These are phyloP conservation scores for Saccharomyces cerevisiae DNA, from an alignment of 805 yeast species.

Conservation along the genomic window DNA sequence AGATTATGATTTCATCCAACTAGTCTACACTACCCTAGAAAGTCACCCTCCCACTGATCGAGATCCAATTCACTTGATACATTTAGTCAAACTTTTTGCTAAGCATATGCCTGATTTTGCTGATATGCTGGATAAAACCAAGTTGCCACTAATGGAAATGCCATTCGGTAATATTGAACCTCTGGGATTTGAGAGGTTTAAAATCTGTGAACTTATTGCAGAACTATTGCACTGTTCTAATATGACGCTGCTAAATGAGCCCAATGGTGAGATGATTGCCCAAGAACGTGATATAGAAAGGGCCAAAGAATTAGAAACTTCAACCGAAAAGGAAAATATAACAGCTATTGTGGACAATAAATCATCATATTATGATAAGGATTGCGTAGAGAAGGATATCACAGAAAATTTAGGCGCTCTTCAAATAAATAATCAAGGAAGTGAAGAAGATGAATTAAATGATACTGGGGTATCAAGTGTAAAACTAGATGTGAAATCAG, in stretches of 20 bases:
- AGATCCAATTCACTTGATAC: slow-evolving; percentile 87
- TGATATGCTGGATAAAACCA: slow-evolving; percentile 41
- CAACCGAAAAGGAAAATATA: not conserved
- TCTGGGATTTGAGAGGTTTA: slow-evolving; percentile 85
- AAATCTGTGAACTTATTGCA: slow-evolving; percentile 85
- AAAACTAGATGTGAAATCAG: not conserved
- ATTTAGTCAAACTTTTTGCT: slow-evolving; percentile 69
- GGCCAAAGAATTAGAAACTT: slow-evolving; percentile 2
- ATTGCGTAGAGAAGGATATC: not conserved
- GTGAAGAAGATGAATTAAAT: not conserved
- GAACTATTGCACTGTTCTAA: slow-evolving; percentile 94
- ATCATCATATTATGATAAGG: not conserved
- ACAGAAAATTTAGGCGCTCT: not conserved
- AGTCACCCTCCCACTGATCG: slow-evolving; percentile 87
- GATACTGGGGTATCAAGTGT: not conserved
- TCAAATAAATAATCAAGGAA: not conserved
- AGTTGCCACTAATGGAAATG: slow-evolving; percentile 29
- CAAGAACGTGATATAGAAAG: slow-evolving; percentile 63
- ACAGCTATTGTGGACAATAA: not conserved
- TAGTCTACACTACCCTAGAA: slow-evolving; percentile 68
- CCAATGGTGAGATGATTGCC: slow-evolving; percentile 58
- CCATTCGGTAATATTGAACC: slow-evolving; percentile 57
- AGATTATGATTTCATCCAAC: slow-evolving; percentile 85
- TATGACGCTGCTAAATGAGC: slow-evolving; percentile 82
- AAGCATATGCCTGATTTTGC: slow-evolving; percentile 63